Evolutionary conservation across 169 alveolate species (phyloP), one percentile per base, ranked within the genome.

Genomic region (Plasmodium relictum): DNA sequence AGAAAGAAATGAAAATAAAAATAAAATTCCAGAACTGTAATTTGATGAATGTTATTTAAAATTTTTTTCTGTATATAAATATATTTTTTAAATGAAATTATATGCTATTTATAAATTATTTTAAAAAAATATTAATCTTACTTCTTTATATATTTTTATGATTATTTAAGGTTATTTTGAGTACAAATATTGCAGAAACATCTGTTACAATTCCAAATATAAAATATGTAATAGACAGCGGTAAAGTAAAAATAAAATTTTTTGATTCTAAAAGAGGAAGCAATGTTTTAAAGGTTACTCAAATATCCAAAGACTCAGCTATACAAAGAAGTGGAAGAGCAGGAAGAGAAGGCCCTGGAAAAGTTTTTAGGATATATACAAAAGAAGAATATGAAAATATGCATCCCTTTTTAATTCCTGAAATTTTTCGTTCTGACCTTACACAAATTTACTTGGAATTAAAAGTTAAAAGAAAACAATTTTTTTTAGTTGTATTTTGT

Each of bases 161-260:
- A 61, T 20, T 31, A 61, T 1, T 14, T 41, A 68, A 85, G 92
- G 91, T 92, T 22, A 97, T 97, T 44, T 94, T 97, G 65, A 94
- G 98, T 20, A 98, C 99, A 3, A 97, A 98, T 86, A 96, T 98
- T 58, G 99, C 99, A 8, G 99, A 98, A 94, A 98, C 99, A n/a
- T 97, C 99, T 6, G 95, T 98, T n/a, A 98, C 99, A 2, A 96
- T 98, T 16, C 98, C 99, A 16, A 97, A 97, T 39, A 96, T 98
- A 31, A 92, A 93, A 69, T 97, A 94, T 88, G 98, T 98, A 31
- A 94, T 98, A 22, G 99, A 98, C 92, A 93, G 97, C 42, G 99
- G 99, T 3, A 93, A 96, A 20, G 98, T 88, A 66, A 97, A 98
- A 91, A 94, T 94, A 89, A 94, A 96, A 72, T 62, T 78, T 45